These are phyloP conservation scores for Aurifilum marmelostoma DNA, from an alignment of 2,329 filamentous ascomycete genomes.

Conservation along the genomic window DNA sequence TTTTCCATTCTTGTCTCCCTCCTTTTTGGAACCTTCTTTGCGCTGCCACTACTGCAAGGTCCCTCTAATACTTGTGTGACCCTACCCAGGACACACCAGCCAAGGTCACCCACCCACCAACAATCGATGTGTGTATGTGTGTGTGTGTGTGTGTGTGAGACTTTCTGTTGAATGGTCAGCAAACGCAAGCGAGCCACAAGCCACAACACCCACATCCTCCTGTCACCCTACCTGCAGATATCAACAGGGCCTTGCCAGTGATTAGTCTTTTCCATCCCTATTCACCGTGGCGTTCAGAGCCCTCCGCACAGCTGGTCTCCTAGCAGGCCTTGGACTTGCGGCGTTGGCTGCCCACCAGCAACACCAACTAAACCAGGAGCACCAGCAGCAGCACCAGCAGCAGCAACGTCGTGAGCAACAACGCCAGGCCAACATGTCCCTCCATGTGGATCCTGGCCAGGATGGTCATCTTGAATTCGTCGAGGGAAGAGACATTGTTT, in stretches of 20 bases:
- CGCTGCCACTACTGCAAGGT: neutral
- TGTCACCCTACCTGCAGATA: neutral
- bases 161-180: neutral
- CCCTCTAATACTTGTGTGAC: neutral
- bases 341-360: slow-evolving; percentile 59
- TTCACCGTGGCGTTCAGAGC: slow-evolving; percentile 60
- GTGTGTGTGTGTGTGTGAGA: neutral
- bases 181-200: neutral
- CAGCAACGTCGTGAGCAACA: slow-evolving; percentile 43
- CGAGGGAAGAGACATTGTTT: slow-evolving; percentile 71
- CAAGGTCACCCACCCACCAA: neutral
- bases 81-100: neutral
- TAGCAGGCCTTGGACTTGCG: slow-evolving; percentile 61
- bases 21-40: neutral
- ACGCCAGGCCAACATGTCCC: slow-evolving; percentile 34
- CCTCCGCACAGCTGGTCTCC: slow-evolving; percentile 57
- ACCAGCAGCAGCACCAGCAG: slow-evolving; percentile 42
- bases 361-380: slow-evolving; percentile 47
- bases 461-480: slow-evolving; percentile 52
- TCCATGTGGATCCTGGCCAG: slow-evolving; percentile 19
- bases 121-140: neutral
- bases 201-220: neutral
- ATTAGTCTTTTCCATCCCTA: neutral
- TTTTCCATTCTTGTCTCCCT: neutral
- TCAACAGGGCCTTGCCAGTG: neutral